phyloP scores from a whole-genome alignment of 78 protist species.

The Salpingoeca rosetta region DNA sequence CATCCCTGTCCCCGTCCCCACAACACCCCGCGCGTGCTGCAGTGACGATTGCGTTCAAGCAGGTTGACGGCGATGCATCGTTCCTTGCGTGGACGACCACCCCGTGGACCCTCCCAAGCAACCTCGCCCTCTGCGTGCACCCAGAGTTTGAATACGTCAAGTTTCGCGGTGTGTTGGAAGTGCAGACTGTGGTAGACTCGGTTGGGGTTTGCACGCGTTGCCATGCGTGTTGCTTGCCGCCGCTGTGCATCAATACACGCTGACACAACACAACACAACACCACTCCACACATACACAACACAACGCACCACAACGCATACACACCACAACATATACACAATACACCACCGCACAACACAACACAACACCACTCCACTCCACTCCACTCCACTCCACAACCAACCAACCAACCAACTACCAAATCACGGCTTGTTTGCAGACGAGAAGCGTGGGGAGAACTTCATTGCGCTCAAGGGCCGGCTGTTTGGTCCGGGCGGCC shows the following conservation, averaged over 20 bases:
- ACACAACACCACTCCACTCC: too few species aligned
- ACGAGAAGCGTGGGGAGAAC: not conserved
- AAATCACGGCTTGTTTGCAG: too few species aligned
- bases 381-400: too few species aligned
- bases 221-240: too few species aligned
- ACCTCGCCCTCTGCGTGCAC: slow-evolving; percentile 87
- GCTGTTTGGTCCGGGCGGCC: not conserved
- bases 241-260: too few species aligned
- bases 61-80: slow-evolving; percentile 36
- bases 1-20: slow-evolving; percentile 6
- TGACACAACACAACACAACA: too few species aligned
- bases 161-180: slow-evolving; percentile 50
- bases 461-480: slow-evolving; percentile 21
- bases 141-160: slow-evolving; percentile 84
- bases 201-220: not conserved
- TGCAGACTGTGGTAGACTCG: not conserved
- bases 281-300: too few species aligned
- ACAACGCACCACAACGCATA: too few species aligned
- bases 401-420: too few species aligned
- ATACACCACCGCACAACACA: too few species aligned
- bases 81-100: slow-evolving; percentile 99
- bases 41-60: slow-evolving; percentile 44
- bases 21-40: not conserved
- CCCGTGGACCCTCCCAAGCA: slow-evolving; percentile 99
- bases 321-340: too few species aligned